These are phyloP conservation scores for Hyaloscypha bicolor DNA, from an alignment of 495 filamentous ascomycete species.

Conservation along the genomic window DNA sequence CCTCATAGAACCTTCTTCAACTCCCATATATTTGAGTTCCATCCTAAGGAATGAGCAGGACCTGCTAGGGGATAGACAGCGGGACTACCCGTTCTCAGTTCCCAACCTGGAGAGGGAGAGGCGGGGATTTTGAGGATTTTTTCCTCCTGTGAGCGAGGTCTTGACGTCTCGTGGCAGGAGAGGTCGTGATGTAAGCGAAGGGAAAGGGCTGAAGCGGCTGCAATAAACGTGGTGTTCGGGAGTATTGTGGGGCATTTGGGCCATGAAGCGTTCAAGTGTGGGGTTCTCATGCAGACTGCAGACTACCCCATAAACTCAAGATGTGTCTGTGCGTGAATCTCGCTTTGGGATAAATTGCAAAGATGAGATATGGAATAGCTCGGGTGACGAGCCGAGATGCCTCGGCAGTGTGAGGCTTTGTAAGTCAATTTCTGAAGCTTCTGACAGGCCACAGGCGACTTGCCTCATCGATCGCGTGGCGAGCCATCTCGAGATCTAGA, in stretches of 20 bases:
- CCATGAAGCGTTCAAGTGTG: not conserved
- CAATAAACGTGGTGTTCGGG: not conserved
- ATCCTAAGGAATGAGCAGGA: not conserved
- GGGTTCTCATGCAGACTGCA: not conserved
- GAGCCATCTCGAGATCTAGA: not conserved
- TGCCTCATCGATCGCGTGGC: not conserved
- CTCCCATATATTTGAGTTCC: not conserved
- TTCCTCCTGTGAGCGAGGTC: not conserved
- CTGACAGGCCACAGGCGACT: not conserved
- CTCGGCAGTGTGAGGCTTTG: not conserved
- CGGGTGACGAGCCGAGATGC: not conserved
- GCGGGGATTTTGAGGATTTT: not conserved
- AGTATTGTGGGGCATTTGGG: conserved; percentile 3
- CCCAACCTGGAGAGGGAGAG: not conserved
- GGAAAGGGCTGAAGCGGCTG: not conserved
- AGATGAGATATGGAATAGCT: not conserved
- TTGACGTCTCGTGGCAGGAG: not conserved
- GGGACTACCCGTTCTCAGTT: not conserved
- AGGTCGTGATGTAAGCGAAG: not conserved
- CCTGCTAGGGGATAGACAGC: not conserved
- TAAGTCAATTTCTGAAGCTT: too few relatives aligned
- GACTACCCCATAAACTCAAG: too few relatives aligned
- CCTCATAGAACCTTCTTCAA: not conserved
- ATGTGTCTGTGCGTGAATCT: not conserved
- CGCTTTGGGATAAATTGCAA: not conserved